Evolutionary conservation across 1,139 yeast species (phyloP), one percentile per base, ranked within the genome.

Genomic region (Saccharomyces pastorianus): DNA sequence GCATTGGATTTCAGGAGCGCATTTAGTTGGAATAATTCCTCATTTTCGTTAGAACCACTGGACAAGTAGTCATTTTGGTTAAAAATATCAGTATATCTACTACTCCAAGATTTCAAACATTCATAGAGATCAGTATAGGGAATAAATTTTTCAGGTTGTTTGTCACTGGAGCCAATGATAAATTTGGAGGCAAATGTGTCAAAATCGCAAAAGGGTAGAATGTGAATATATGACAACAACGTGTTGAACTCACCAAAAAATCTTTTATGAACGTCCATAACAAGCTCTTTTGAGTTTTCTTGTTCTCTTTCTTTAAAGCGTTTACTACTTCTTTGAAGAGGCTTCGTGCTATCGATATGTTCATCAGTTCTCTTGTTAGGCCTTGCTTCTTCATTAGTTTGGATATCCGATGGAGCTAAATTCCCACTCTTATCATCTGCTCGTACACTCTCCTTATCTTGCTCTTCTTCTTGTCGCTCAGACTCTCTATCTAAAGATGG

Each of bases 101-200:
- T 61, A 11, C 63, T 74, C 85, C 85, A 81, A 26, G 66, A 64
- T 17, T 69, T 69, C 14, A 81, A 58, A 38, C 74, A 64, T 1
- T 61, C 57, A 46, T 71, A 67, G 54, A 81, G 73, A 58, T 77
- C 81, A 4, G 58, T 51, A n/a, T 70, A 60, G 34, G 59, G 51
- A 13, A 54, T 34, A 26, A 50, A 55, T 23, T 50, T 54, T 1
- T 47, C 53, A 20, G 23, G 28, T 25, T 13, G 27, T 7, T 23
- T n/a, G 5, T 13, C 48, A 20, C 29, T 25, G n/a, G 31, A 44
- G 26, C 32, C 48, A 1, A 29, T 42, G 20, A 47, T 29, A 3
- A 38, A 20, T 23, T 14, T 29, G 23, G 32, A 26, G 53, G 54
- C 25, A 58, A 52, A 6, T 66, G 67, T 7, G 60, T 60, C 6